Evolutionary conservation across 345 rosid genomes (phyloP).

Genomic region (Gossypium sturtianum): DNA sequence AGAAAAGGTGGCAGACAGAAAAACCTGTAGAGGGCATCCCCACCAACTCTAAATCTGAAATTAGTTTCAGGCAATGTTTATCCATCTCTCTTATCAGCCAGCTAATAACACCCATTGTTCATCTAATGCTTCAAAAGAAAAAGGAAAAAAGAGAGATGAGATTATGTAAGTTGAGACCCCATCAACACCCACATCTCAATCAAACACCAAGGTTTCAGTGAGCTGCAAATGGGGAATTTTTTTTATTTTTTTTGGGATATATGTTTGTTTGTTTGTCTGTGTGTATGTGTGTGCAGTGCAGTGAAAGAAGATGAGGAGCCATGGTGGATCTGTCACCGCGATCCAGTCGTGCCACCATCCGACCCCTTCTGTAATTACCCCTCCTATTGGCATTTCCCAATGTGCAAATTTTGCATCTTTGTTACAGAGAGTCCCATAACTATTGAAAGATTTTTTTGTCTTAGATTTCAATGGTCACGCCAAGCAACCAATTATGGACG

Average conservation of each 20-base stretch:
- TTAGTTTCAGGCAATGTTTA: neutral
- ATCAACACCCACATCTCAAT: neutral
- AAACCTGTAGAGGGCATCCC: slow-evolving; percentile 11
- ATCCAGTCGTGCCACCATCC: slow-evolving; percentile 19
- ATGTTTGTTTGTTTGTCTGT: neutral
- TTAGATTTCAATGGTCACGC: neutral
- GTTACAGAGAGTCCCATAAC: slow-evolving; percentile 18
- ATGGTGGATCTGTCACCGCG: slow-evolving; percentile 1
- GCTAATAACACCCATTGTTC: neutral
- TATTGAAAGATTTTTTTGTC: neutral
- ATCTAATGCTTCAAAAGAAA: neutral
- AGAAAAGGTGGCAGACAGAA: slow-evolving; percentile 5
- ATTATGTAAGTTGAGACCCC: neutral
- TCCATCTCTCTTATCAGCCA: slow-evolving; percentile 10
- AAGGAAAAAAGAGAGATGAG: neutral
- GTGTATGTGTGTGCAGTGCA: neutral
- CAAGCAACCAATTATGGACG: neutral
- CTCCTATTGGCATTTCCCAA: slow-evolving; percentile 17
- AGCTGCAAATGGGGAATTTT: neutral
- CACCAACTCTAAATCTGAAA: slow-evolving; percentile 8
- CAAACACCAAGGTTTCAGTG: neutral
- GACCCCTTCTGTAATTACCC: slow-evolving; percentile 17
- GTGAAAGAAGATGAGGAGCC: slow-evolving; percentile 6
- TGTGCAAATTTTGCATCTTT: slow-evolving; percentile 8
- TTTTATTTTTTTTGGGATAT: neutral